Percentiles rank a stretch among this genome's conserved stretches.
Conservation (phyloP, 495 filamentous ascomycete genomes). For the Penicillium tannophilum region DNA sequence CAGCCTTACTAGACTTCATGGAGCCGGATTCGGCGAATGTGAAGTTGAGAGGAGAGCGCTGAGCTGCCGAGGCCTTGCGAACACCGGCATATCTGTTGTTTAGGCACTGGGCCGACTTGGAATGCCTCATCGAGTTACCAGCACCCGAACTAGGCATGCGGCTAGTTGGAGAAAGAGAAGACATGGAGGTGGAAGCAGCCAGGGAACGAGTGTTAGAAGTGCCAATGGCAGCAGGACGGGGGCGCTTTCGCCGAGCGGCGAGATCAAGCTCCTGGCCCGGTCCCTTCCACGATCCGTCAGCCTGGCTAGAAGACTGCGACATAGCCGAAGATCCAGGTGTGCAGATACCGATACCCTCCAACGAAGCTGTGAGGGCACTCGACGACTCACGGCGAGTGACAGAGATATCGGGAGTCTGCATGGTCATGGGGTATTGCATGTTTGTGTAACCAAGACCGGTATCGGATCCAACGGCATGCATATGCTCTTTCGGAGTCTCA, state of each 20-base stretch:
- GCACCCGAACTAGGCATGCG: constrained; percentile 39
- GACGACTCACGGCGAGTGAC: constrained; percentile 44
- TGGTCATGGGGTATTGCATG: constrained; percentile 35
- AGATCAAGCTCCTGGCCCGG: constrained; percentile 51
- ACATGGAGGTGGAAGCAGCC: constrained; percentile 45
- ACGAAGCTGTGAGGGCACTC: constrained; percentile 40
- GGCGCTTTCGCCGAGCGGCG: constrained; percentile 56
- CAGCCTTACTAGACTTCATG: constrained; percentile 42
- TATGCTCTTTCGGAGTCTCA: constrained; percentile 25
- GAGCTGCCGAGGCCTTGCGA: constrained; percentile 50
- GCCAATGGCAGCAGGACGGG: constrained; percentile 55
- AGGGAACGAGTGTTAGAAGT: constrained; percentile 43
- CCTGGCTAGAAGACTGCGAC: constrained; percentile 19
- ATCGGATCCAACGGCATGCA: constrained; percentile 28
- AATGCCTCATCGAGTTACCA: constrained; percentile 49
- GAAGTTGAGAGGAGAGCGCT: constrained; percentile 56
- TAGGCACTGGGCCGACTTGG: constrained; percentile 54
- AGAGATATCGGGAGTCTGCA: constrained; percentile 39
- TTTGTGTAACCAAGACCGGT: constrained; percentile 32
- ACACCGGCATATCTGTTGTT: constrained; percentile 55
- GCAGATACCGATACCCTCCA: constrained; percentile 47
- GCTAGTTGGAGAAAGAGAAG: constrained; percentile 40
- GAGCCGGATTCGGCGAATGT: constrained; percentile 50
- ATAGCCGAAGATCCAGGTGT: constrained; percentile 25
- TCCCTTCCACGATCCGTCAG: constrained; percentile 40